A percentile compares a stretch with the other conserved stretches of the same genome.
phyloP scores from a whole-genome alignment of 352 stramenopile species.

The Blastocystis sp. region DNA sequence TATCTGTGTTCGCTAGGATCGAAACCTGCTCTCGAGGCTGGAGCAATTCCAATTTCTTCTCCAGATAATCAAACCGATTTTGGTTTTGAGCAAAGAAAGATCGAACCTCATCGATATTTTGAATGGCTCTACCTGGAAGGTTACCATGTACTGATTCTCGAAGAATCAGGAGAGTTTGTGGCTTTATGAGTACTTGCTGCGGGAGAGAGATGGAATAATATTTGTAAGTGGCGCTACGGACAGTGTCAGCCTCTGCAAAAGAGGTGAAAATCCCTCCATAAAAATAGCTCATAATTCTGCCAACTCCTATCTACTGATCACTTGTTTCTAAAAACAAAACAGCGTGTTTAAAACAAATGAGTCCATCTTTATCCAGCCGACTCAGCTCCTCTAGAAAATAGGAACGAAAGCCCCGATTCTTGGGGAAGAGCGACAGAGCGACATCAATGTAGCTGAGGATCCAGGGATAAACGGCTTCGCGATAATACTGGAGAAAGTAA shows the following conservation, averaged over 20 bases:
- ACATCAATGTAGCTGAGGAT: slow-evolving; percentile 40
- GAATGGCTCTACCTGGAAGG: slow-evolving; percentile 17
- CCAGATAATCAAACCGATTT: neutral
- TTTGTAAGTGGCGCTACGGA: slow-evolving; percentile 25
- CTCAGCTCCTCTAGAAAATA: neutral
- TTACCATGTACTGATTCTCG: slow-evolving; percentile 28
- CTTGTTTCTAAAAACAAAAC: neutral
- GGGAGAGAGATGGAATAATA: neutral
- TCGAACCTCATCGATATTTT: slow-evolving; percentile 24
- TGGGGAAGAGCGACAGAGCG: neutral
- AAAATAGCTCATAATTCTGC: slow-evolving; percentile 3
- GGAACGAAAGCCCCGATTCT: neutral
- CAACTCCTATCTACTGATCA: slow-evolving; percentile 23
- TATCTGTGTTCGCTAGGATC: slow-evolving; percentile 1
- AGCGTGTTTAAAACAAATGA: slow-evolving; percentile 12
- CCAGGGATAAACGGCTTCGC: slow-evolving; percentile 35
- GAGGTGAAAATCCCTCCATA: slow-evolving; percentile 48
- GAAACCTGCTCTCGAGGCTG: slow-evolving; percentile 1
- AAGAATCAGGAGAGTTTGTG: slow-evolving; percentile 4
- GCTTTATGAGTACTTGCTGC: neutral
- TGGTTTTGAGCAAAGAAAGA: neutral
- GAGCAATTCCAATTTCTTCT: slow-evolving; percentile 48
- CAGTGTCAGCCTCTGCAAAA: neutral
- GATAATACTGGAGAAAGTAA: neutral
- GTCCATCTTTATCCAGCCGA: neutral